Evolutionary conservation across 2,329 filamentous ascomycete species (phyloP).

Genomic region (Albophoma yamanashiensis): DNA sequence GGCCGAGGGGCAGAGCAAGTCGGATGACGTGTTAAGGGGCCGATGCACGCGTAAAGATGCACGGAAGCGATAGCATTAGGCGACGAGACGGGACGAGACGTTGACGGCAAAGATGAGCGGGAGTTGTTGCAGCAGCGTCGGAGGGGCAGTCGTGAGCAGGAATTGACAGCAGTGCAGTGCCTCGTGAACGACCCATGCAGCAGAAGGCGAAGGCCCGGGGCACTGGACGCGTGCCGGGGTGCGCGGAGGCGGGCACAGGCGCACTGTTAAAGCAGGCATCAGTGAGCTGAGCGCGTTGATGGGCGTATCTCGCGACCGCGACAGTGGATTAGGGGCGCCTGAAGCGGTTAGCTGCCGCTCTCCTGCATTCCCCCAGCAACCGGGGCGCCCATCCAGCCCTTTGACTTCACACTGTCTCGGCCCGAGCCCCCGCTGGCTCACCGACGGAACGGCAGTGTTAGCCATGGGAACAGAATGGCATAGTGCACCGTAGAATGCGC

Average conservation of each 20-base stretch:
- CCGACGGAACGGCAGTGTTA: neutral
- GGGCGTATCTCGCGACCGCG: neutral
- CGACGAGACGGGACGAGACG: neutral
- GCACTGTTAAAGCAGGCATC: neutral
- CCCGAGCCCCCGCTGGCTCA: neutral
- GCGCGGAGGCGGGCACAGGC: neutral
- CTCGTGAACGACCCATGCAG: neutral
- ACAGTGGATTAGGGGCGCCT: neutral
- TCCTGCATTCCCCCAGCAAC: constrained; percentile 4
- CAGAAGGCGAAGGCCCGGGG: neutral
- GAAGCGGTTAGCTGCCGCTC: constrained; percentile 1
- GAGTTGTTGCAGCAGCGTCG: neutral
- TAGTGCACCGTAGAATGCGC: neutral
- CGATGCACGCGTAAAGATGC: neutral
- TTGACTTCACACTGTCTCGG: neutral
- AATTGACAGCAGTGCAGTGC: neutral
- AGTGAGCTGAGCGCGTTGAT: constrained; percentile 2
- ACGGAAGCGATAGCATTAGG: neutral
- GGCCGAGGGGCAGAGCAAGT: neutral
- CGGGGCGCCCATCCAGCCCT: neutral
- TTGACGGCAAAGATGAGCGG: neutral
- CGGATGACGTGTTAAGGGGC: neutral
- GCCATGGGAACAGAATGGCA: neutral
- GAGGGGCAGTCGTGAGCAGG: neutral
- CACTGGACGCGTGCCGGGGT: neutral